Base-by-base conservation (phyloP, 1,284 basidiomycete genomes). In the Abortiporus biennis region DNA sequence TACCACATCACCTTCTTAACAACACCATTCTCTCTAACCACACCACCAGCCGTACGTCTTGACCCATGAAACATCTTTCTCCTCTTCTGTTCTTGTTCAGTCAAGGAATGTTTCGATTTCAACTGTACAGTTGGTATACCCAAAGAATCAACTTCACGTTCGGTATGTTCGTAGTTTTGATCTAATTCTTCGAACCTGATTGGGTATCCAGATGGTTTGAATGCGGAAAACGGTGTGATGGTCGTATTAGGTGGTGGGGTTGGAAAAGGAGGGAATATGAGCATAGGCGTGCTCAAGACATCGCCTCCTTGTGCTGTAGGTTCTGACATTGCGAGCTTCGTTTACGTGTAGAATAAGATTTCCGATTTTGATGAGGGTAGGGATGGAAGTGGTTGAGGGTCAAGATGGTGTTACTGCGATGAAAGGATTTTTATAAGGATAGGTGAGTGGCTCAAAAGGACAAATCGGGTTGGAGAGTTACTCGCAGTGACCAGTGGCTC, bases 211-310 rank as follows among this genome's bases (percentile, higher is more conserved):
- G 56, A 60, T n/a, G 80, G 72, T 52, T 69, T 72, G 64, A 78
- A 86, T 16, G 67, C 52, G 31, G 63, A 68, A 67, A 83, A 86
- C 0, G 80, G 67, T 42, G 73, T 63, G 55, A 86, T 70, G 3
- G 56, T 59, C 37, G 72, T 69, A n/a, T 76, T 78, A 0, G 58
- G 54, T 0, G 79, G 79, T 6, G 64, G 52, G 23, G 49, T 25
- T 19, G 82, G 81, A 52, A 81, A 84, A 0, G 83, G 82, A 0
- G 81, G 84, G 54, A 79, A 85, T n/a, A n/a, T n/a, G n/a, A n/a
- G n/a, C n/a, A n/a, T n/a, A n/a, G n/a, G n/a, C n/a, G n/a, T n/a
- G n/a, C n/a, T n/a, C n/a, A n/a, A n/a, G n/a, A n/a, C n/a, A n/a
- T n/a, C n/a, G n/a, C n/a, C n/a, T n/a, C n/a, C n/a, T n/a, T n/a